Evolutionary conservation across 2,329 filamentous ascomycete species (phyloP).

Genomic region (Xylariaceae sp.): DNA sequence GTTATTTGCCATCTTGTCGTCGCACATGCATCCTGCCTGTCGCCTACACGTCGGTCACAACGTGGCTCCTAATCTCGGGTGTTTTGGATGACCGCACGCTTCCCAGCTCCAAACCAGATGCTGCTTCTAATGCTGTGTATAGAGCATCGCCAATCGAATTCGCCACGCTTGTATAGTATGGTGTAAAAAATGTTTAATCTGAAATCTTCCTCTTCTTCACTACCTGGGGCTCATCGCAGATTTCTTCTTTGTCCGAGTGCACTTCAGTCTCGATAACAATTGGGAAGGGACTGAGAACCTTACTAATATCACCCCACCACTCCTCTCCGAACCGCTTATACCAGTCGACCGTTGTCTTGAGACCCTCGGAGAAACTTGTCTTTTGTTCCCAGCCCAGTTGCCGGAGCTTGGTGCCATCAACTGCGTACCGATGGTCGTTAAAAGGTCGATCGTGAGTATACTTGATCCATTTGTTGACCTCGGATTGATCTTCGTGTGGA

Average conservation of each 20-base stretch:
- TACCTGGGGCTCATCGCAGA: conserved; percentile 30
- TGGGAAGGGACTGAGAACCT: conserved; percentile 67
- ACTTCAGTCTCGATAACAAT: conserved; percentile 56
- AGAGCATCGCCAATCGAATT: no score
- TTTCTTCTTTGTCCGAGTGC: conserved; percentile 48
- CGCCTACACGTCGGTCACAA: background rate
- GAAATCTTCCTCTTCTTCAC: conserved; percentile 30
- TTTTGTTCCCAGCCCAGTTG: conserved; percentile 68
- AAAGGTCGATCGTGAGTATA: conserved; percentile 77
- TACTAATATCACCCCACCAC: conserved; percentile 72
- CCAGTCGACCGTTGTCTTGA: conserved; percentile 66
- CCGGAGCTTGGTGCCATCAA: conserved; percentile 66
- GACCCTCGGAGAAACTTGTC: conserved; percentile 61
- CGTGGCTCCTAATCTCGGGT: conserved; percentile 7
- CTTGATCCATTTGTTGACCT: conserved; percentile 64
- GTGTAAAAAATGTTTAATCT: background rate
- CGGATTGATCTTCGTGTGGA: conserved; percentile 45
- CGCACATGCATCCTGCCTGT: background rate
- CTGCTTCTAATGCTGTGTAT: no score
- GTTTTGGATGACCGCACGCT: conserved; percentile 1
- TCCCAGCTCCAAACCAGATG: conserved; percentile 1
- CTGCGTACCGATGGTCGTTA: conserved; percentile 71
- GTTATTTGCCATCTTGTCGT: background rate
- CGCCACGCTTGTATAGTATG: no score
- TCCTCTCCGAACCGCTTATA: conserved; percentile 63